Percentiles rank a stretch among this genome's conserved stretches.
phyloP scores from a whole-genome alignment of 495 filamentous ascomycete genomes.

The Massariosphaeria phaeospora region DNA sequence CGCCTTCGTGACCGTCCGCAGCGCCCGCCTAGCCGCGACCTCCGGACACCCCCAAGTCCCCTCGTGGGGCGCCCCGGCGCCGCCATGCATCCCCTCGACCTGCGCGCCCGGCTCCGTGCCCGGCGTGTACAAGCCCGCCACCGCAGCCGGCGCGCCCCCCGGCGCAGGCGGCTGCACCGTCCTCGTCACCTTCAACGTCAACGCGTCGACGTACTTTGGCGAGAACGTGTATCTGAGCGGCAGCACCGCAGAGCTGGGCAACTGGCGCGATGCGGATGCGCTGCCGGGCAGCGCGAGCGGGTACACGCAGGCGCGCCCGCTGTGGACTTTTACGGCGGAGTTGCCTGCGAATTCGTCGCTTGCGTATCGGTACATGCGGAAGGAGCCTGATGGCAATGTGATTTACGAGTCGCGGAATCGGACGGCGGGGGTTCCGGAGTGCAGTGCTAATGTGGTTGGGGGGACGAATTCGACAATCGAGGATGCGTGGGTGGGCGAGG shows the following conservation, averaged over 20 bases:
- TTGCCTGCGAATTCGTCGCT: constrained; percentile 50
- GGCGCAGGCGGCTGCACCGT: constrained; percentile 14
- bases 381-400: constrained; percentile 46
- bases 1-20: constrained; percentile 56
- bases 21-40: constrained; percentile 42
- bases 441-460: neutral
- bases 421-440: constrained; percentile 4
- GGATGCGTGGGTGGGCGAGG: constrained; percentile 11
- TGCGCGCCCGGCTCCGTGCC: constrained; percentile 52
- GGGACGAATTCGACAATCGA: constrained; percentile 1
- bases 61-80: constrained; percentile 52
- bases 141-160: constrained; percentile 57
- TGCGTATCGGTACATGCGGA: constrained; percentile 63
- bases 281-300: constrained; percentile 48
- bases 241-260: constrained; percentile 50
- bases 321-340: constrained; percentile 52
- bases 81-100: constrained; percentile 47
- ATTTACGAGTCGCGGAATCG: constrained; percentile 31
- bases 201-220: constrained; percentile 52
- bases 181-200: constrained; percentile 54
- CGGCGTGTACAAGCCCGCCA: constrained; percentile 57
- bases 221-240: constrained; percentile 59
- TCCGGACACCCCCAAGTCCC: constrained; percentile 43
- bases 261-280: constrained; percentile 42
- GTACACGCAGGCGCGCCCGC: constrained; percentile 51